Evolutionary conservation across 2,329 filamentous ascomycete genomes (phyloP), one percentile per base, ranked within the genome.

Genomic region (Clonostachys solani): DNA sequence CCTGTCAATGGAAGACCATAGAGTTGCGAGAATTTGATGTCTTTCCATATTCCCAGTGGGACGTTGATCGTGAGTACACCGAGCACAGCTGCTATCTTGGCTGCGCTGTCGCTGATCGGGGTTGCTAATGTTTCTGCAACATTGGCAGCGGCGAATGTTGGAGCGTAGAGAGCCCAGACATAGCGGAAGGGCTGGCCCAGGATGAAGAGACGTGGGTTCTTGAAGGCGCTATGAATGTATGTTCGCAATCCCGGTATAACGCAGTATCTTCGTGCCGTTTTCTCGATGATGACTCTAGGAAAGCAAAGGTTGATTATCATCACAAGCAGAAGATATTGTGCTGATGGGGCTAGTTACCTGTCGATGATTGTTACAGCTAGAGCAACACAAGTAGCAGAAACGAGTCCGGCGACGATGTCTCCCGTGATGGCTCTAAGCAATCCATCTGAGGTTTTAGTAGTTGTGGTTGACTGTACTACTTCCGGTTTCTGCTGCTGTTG

Each of bases 31-130:
- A 62, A 64, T 5, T 56, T 50, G 5, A 63, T 50, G 38, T 64
- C 62, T 7, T 64, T 64, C 47, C 58, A 56, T 5, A 64, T 55
- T 2, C 62, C 61, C 2, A 64, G 49, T 2, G 62, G 62, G 3
- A 62, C 59, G 15, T 64, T 64, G 40, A 64, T 55, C 3, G 56
- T 43, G 49, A 62, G 59, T 4, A 33, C n/a, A 34, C 7, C 33
- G n/a, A n/a, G 42, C 16, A n/a, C 42, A 23, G 60, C 56, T 0
- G 42, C 33, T 18, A 5, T 34, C 13, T 8, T n/a, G 23, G 7
- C n/a, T 33, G 42, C 16, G n/a, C 15, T 34, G 35, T 15, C 12
- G 16, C 9, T 33, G 17, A 7, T 13, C n/a, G n/a, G n/a, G n/a
- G n/a, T n/a, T n/a, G n/a, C 17, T 13, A 44, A 18, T 5, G 19